Evolutionary conservation across 805 yeast genomes (phyloP), one percentile per base, ranked within the genome.

Genomic region (Cyberlindnera misumaiensis): DNA sequence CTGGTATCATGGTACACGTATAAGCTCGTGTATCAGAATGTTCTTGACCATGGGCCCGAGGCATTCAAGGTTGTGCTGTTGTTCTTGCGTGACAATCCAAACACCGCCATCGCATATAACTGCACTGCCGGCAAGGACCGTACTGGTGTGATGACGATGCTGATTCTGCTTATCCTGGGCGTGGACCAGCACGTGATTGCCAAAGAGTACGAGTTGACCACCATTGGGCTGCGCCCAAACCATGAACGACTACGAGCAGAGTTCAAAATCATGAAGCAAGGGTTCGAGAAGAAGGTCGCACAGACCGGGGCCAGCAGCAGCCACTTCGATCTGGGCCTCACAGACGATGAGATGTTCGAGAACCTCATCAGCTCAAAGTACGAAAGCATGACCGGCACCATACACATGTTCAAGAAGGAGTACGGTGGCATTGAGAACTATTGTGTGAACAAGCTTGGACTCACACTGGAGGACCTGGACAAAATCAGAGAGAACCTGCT

Each of bases 101-200:
- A 62, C n/a, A 63, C 61, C 15, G 71, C 74, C 3, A 61, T 86
- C 41, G 59, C 81, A 9, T 75, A 79, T 57, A 90, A 84, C 54
- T 86, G 95, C 60, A 75, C 89, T 4, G 90, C 90, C 1, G 95
- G 95, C 3, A 86, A 85, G 56, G 95, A 86, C 55, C 70, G 95
- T 32, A 85, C 95, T 0, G 95, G 95, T 0, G 67, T 84, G 11
- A 55, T 83, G 46, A 72, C 80, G 3, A 83, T 86, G 77, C 56
- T 86, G 43, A 63, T 85, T 5, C 64, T 85, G 32, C 60, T 76
- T 14, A 55, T 83, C 8, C 61, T 73, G 5, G 89, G 84, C 0
- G 84, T 85, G 4, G 86, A 81, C 43, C 65, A 68, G 11, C 73
- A 75, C 46, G 73, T 77, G 1, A 67, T 85, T 28, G 77, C 86